Evolutionary conservation across 306 rosid genomes (phyloP).

Genomic region (Canavalia gladiata): DNA sequence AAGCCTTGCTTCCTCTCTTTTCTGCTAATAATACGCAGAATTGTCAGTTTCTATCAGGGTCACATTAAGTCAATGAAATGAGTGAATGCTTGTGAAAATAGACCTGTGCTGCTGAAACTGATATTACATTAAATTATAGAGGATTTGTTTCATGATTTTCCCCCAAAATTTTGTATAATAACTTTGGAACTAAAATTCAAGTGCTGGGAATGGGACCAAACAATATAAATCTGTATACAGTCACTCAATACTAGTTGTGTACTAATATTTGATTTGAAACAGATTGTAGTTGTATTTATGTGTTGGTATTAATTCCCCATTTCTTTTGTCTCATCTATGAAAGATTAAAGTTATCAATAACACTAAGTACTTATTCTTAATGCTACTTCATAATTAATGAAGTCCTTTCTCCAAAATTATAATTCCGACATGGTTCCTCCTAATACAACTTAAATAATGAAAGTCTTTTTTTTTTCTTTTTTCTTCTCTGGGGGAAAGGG

Average conservation of each 20-base stretch:
- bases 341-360: slow-evolving; percentile 3
- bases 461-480: background rate
- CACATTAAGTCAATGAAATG: slow-evolving; percentile 28
- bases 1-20: background rate
- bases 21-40: background rate
- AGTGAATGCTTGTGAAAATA: slow-evolving; percentile 34
- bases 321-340: background rate
- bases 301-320: background rate
- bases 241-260: background rate
- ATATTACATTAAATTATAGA: background rate
- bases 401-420: slow-evolving; percentile 14
- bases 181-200: slow-evolving; percentile 10
- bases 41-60: background rate
- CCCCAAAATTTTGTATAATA: background rate
- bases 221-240: background rate
- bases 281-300: background rate
- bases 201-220: slow-evolving; percentile 11
- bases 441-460: background rate
- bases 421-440: background rate
- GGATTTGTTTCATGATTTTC: background rate
- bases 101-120: slow-evolving; percentile 18
- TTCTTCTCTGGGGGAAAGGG: background rate
- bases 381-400: background rate
- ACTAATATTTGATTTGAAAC: slow-evolving; percentile 4
- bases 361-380: background rate